Conservation (phyloP, 2,329 filamentous ascomycete species). For the Fusarium decemcellulare region DNA sequence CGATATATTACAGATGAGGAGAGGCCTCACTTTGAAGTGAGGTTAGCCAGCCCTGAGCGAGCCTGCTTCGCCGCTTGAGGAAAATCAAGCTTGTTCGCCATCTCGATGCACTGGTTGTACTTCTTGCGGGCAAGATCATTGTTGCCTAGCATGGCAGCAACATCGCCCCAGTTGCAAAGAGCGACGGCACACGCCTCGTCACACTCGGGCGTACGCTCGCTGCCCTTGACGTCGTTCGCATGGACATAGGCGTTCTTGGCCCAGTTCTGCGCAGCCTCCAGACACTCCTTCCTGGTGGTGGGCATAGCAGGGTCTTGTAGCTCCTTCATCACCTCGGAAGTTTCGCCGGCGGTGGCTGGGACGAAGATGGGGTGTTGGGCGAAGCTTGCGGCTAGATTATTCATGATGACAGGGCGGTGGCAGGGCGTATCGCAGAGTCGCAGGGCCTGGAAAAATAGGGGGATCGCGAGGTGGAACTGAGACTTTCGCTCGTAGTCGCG, state of each 20-base stretch:
- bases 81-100: slow-evolving; percentile 70
- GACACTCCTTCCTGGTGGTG: slow-evolving; percentile 70
- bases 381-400: slow-evolving; percentile 82
- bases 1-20: not conserved
- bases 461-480: slow-evolving; percentile 85
- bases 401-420: slow-evolving; percentile 88
- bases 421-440: slow-evolving; percentile 77
- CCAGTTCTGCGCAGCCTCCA: slow-evolving; percentile 83
- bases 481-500: slow-evolving; percentile 81
- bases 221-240: slow-evolving; percentile 74
- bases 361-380: slow-evolving; percentile 73
- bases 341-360: slow-evolving; percentile 43
- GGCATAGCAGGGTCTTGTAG: slow-evolving; percentile 50
- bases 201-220: slow-evolving; percentile 82
- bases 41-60: slow-evolving; percentile 61
- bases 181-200: slow-evolving; percentile 87
- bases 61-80: slow-evolving; percentile 66
- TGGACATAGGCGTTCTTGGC: slow-evolving; percentile 81
- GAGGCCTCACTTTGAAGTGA: slow-evolving; percentile 37
- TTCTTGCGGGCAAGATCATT: slow-evolving; percentile 73
- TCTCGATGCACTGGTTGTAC: slow-evolving; percentile 77
- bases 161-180: slow-evolving; percentile 88
- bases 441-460: slow-evolving; percentile 89
- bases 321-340: slow-evolving; percentile 48
- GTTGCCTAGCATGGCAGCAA: slow-evolving; percentile 82